Evolutionary conservation across 495 filamentous ascomycete genomes (phyloP), one percentile per base, ranked within the genome.

Genomic region (Xylaria castorea): DNA sequence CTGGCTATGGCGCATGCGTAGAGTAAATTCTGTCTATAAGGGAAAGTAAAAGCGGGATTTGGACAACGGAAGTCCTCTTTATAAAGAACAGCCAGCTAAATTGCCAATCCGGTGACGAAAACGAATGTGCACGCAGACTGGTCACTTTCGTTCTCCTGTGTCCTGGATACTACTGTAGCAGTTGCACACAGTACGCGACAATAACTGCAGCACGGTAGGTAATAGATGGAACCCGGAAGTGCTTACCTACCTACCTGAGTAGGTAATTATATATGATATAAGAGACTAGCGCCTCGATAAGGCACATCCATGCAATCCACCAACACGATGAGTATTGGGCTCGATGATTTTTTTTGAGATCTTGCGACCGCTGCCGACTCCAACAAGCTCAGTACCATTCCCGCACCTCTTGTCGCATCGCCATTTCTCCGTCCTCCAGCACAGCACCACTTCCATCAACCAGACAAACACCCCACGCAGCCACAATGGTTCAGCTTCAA

Each of bases 401-500:
- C 36, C 20, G 9, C 66, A 27, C n/a, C 36, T 42, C 27, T 25
- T 6, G 25, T 71, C 44, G 30, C 30, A 25, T 32, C 12, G 53
- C 30, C 11, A 2, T 57, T 12, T 4, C n/a, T 30, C 14, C 48
- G 8, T 32, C 32, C 22, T 46, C 32, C 44, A 1, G 2, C 16
- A 44, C 20, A 58, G 34, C 38, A 25, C 40, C 55, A 67, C 36
- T 25, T 14, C 48, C 27, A 32, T 51, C 22, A 20, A 6, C 20
- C 22, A 48, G 20, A 55, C 27, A 27, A 61, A 42, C 20, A 32
- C 12, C n/a, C 16, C 30, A 25, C 20, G 70, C 27, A 62, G 57
- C 34, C 48, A 67, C 60, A 78, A 99, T 99, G 96, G 96, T 99
- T 80, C 92, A 97, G 83, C 93, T 99, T 75, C 91, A 91, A 75